Conservation (phyloP, 345 rosid species). For the Salix caprea region DNA sequence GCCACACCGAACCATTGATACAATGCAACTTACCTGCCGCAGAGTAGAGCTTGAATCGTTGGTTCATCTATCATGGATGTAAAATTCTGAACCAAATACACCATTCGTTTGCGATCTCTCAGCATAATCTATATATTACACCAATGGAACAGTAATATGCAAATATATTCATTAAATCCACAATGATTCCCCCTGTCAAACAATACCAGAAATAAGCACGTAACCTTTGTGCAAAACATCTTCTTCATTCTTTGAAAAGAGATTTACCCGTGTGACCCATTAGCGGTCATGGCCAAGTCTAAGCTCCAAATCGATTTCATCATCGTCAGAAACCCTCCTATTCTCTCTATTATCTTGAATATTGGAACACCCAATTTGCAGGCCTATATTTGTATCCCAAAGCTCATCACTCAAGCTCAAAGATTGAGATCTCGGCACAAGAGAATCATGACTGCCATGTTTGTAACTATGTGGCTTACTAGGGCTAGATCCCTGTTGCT, state of each 20-base stretch:
- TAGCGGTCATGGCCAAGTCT: slow-evolving; percentile 60
- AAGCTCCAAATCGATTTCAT: slow-evolving; percentile 81
- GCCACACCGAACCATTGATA: background rate
- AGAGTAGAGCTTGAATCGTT: background rate
- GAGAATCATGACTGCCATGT: slow-evolving; percentile 5
- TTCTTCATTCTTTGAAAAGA: background rate
- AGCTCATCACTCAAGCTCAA: slow-evolving; percentile 25
- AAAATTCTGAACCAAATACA: background rate
- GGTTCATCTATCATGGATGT: background rate
- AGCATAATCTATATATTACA: background rate
- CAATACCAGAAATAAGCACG: background rate
- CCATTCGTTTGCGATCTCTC: background rate
- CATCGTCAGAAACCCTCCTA: slow-evolving; percentile 29
- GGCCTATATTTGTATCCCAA: slow-evolving; percentile 51
- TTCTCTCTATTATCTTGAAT: slow-evolving; percentile 21
- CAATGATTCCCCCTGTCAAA: background rate
- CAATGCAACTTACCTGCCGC: background rate
- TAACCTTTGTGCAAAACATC: background rate
- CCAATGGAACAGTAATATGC: background rate
- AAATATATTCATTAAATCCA: background rate
- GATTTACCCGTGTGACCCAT: background rate
- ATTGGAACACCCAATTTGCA: slow-evolving; percentile 35
- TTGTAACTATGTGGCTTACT: slow-evolving; percentile 1
- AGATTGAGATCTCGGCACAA: slow-evolving; percentile 13
- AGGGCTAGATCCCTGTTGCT: slow-evolving; percentile 23